phyloP scores from a whole-genome alignment of 495 filamentous ascomycete species.

The Penicillium soppii region DNA sequence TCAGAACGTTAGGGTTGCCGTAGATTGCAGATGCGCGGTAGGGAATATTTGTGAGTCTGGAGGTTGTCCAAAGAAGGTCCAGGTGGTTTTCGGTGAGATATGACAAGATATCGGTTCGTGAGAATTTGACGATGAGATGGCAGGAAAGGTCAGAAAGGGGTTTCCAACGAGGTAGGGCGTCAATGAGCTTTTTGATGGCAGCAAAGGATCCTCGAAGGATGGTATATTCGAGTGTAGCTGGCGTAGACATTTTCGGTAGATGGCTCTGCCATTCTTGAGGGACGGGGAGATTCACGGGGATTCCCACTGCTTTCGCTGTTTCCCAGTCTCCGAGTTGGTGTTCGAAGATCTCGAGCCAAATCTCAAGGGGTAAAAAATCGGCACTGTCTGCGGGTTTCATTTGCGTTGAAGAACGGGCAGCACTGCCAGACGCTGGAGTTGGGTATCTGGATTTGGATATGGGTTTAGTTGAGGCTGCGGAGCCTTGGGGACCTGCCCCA shows the following conservation, averaged over 20 bases:
- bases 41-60: constrained; percentile 76
- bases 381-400: constrained; percentile 21
- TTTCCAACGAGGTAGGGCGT: constrained; percentile 63
- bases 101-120: constrained; percentile 70
- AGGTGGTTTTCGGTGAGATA: constrained; percentile 77
- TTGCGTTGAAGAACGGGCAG: constrained; percentile 53
- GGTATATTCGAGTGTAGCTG: constrained; percentile 72
- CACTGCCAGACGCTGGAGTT: constrained; percentile 60
- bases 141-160: constrained; percentile 78
- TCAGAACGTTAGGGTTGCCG: constrained; percentile 77
- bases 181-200: constrained; percentile 65
- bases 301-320: constrained; percentile 71
- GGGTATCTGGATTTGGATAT: constrained; percentile 28
- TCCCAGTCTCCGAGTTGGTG: constrained; percentile 83
- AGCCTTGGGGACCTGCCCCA: background rate
- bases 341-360: constrained; percentile 87
- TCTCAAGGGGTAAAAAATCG: constrained; percentile 66
- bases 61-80: constrained; percentile 78
- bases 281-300: constrained; percentile 72
- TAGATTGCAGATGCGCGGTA: constrained; percentile 84
- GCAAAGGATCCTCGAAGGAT: constrained; percentile 69
- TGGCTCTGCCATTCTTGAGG: constrained; percentile 71
- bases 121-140: constrained; percentile 89
- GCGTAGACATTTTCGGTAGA: constrained; percentile 46
- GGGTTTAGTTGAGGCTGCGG: background rate